Base-by-base conservation (phyloP, 352 stramenopile species). In the Peronospora destructor region DNA sequence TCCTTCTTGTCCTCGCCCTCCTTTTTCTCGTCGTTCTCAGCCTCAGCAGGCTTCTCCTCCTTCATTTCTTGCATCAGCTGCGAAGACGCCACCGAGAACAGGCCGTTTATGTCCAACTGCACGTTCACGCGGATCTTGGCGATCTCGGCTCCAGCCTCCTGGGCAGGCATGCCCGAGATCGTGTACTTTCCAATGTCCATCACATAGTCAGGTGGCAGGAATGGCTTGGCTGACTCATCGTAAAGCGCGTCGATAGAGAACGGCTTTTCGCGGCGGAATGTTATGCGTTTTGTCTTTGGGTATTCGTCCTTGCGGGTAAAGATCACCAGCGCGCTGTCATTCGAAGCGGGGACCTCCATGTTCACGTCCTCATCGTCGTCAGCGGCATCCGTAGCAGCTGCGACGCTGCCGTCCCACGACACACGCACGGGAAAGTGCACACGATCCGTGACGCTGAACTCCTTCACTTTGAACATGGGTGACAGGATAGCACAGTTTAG, bases 401-500 rank as follows among this genome's bases (percentile, higher is more conserved):
- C 76, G 29, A 60, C 68, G 28, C 64, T 79, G 42, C 82, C 70
- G 41, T 96, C 94, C 93, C 94, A 98, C 51, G 85, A 89, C 48
- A 98, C 75, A 61, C 91, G 87, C 41, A 99, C 89, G 4, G 93
- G 89, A 48, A 97, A 95, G 47, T 97, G 77, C 58, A 92, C 75
- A 43, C 76, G 70, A 66, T 96, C 86, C 10, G 69, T 72, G 45
- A 96, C 85, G 57, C 81, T 73, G 60, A 96, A 96, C 55, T 93
- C 83, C 71, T 96, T 95, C 13, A 96, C 87, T 73, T 98, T 98
- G 68, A 99, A 99, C 47, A 97, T 79, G 34, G 95, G 95, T 53
- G 94, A 98, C 19, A 99, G 79, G 67, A 99, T 99, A 35, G 97
- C 97, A 68, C 91, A 98, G 71, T 98, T 94, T 41, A 99, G 76